A percentile compares a stretch with the other conserved stretches of the same genome.
Evolutionary conservation across 2,329 filamentous ascomycete species (phyloP).

Genomic region (Penicillium vulpinum): DNA sequence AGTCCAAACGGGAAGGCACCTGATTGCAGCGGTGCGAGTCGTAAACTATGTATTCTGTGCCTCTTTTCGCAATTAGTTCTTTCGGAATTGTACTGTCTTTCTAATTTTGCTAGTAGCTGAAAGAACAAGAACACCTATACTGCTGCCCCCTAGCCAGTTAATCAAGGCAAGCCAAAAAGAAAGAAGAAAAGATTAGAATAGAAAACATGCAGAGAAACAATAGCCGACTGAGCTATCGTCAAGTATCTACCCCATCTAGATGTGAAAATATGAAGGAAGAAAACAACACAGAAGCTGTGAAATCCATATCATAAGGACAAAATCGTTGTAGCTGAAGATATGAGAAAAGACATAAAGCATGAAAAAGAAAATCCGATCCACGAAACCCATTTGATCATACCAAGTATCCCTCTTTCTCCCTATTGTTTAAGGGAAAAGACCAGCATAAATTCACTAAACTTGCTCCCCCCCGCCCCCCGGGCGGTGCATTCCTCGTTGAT

Average conservation of each 20-base stretch:
- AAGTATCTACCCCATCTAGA: background rate
- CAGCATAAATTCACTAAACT: background rate
- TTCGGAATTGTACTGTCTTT: background rate
- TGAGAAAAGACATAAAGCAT: background rate
- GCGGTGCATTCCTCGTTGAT: background rate
- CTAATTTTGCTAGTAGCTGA: background rate
- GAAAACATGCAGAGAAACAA: background rate
- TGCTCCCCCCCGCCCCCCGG: no score
- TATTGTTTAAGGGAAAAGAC: background rate
- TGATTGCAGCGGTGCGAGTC: background rate
- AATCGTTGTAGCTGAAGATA: background rate
- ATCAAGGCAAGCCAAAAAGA: background rate
- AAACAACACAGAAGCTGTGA: background rate
- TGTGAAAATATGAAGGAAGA: background rate
- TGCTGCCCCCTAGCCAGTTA: background rate
- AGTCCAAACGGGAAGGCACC: background rate
- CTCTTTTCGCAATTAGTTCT: background rate
- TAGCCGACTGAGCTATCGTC: background rate
- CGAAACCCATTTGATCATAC: background rate
- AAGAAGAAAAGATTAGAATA: background rate
- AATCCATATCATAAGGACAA: background rate
- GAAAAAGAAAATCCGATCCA: background rate
- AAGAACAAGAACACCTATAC: background rate
- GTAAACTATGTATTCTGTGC: no score
- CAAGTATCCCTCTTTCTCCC: background rate